Percentiles rank a stretch among this genome's conserved stretches.
phyloP scores from a whole-genome alignment of 768 basidiomycete genomes.

The Termitomyces sp. region DNA sequence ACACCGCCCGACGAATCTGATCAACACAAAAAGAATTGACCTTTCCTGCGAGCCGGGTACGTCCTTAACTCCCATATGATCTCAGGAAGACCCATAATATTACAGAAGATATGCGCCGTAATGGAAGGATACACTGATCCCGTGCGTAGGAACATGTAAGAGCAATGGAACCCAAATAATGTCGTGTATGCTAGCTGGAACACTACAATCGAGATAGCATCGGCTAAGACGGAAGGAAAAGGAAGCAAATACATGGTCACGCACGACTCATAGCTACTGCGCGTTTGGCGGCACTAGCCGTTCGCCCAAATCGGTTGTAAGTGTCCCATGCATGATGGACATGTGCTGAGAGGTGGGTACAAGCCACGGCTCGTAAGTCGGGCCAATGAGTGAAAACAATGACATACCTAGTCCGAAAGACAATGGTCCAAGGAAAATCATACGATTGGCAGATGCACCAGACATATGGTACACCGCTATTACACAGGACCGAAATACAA shows the following conservation, averaged over 20 bases:
- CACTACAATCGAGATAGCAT: conserved; percentile 34
- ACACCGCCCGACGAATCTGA: conserved; percentile 3
- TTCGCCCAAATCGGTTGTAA: conserved; percentile 72
- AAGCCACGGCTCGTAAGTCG: background rate
- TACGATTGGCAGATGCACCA: conserved; percentile 42
- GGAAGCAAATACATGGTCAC: conserved; percentile 15
- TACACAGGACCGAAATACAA: conserved; percentile 86
- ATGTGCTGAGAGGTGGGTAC: conserved; percentile 56
- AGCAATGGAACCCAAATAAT: conserved; percentile 83
- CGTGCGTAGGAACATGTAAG: conserved; percentile 84
- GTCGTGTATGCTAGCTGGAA: conserved; percentile 91
- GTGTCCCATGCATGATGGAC: conserved; percentile 89
- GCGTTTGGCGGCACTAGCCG: conserved; percentile 50
- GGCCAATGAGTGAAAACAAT: background rate
- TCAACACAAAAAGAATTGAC: conserved; percentile 33
- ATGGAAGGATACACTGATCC: conserved; percentile 77
- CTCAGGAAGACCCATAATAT: conserved; percentile 87
- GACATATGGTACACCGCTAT: conserved; percentile 69
- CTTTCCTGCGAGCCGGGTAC: conserved; percentile 44
- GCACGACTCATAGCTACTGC: conserved; percentile 55
- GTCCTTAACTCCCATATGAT: conserved; percentile 47
- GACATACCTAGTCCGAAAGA: conserved; percentile 82
- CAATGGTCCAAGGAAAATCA: conserved; percentile 80
- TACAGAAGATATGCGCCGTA: conserved; percentile 86
- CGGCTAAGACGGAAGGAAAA: background rate